phyloP scores from a whole-genome alignment of 2,329 filamentous ascomycete species.

The Penicillium sp. region DNA sequence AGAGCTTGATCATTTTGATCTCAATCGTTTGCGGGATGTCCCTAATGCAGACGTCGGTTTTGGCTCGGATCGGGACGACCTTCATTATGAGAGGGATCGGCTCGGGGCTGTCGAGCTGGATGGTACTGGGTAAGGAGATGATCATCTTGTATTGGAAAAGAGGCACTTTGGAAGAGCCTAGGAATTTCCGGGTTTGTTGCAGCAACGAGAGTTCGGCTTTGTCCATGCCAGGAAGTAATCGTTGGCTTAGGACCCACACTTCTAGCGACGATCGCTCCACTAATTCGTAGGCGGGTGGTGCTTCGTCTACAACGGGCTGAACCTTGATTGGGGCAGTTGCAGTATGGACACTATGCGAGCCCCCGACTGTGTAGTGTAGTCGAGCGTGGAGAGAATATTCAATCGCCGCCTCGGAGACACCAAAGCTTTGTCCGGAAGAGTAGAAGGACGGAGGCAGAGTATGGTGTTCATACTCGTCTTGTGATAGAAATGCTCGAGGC shows the following conservation, averaged over 20 bases:
- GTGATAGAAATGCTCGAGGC: constrained; percentile 1
- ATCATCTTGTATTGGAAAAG: constrained; percentile 24
- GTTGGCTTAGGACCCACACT: constrained; percentile 20
- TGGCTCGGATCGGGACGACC: constrained; percentile 2
- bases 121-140: constrained; percentile 22
- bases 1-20: constrained; percentile 13
- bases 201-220: constrained; percentile 28
- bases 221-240: constrained; percentile 31
- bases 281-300: not conserved
- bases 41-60: constrained; percentile 10
- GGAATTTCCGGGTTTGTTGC: constrained; percentile 32
- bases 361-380: not conserved
- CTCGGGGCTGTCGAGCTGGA: constrained; percentile 20
- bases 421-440: not conserved
- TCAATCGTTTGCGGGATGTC: constrained; percentile 10
- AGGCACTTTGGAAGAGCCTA: constrained; percentile 33
- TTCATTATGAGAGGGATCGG: constrained; percentile 14
- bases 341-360: not conserved
- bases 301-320: not conserved
- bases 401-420: not conserved
- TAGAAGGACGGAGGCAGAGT: not conserved
- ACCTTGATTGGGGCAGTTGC: constrained; percentile 1
- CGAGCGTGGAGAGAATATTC: not conserved
- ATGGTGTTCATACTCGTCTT: not conserved
- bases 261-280: not conserved